Evolutionary conservation across 163 green algal species (phyloP).

Genomic region (Chloroidium sp.): DNA sequence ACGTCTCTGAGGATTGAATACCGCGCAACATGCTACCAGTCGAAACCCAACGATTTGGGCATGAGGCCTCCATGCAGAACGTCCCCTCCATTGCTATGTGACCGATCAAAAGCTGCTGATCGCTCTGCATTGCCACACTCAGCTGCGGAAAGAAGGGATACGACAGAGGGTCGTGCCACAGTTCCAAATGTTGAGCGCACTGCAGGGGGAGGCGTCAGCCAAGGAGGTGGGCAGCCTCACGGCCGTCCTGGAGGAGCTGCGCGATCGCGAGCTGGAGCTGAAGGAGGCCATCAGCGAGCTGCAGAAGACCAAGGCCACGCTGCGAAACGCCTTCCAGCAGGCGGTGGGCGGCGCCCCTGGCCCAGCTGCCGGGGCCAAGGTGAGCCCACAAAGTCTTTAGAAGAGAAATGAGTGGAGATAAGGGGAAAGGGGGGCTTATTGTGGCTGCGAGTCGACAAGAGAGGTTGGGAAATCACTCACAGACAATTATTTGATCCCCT

Average conservation of each 20-base stretch:
- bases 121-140: background rate
- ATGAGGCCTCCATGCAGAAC: too few species aligned
- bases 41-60: too few species aligned
- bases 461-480: too few species aligned
- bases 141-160: background rate
- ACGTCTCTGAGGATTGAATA: too few species aligned
- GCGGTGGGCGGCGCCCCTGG: background rate
- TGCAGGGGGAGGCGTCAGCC: background rate
- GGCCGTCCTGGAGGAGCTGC: constrained; percentile 35
- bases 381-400: background rate
- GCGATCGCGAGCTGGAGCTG: constrained; percentile 43
- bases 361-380: background rate
- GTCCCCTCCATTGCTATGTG: background rate
- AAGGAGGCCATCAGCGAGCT: constrained; percentile 25
- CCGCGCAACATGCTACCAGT: too few species aligned
- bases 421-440: too few species aligned
- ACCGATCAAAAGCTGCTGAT: too few species aligned
- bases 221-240: constrained; percentile 29
- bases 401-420: too few species aligned
- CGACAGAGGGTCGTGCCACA: background rate
- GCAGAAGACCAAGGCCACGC: constrained; percentile 20
- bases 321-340: constrained; percentile 22
- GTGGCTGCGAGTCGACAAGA: too few species aligned
- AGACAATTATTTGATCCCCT: too few species aligned
- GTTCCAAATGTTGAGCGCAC: background rate